Conservation (phyloP, 2,329 filamentous ascomycete genomes). For the Diaporthe eres region DNA sequence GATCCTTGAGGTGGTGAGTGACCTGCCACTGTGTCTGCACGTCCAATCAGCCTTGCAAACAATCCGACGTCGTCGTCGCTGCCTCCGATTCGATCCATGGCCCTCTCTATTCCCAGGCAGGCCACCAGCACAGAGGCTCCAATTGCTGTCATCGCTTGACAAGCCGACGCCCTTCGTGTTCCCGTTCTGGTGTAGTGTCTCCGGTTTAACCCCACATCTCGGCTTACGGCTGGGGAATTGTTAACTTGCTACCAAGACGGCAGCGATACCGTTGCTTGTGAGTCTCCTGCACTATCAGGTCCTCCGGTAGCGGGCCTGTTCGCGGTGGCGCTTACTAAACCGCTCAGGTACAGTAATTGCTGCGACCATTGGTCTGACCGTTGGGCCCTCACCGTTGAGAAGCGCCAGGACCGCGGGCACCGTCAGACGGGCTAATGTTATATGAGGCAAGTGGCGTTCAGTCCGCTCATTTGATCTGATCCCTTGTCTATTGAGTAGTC, state of each 20-base stretch:
- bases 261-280: background rate
- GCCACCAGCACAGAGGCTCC: constrained; percentile 8
- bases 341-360: background rate
- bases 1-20: constrained; percentile 4
- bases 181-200: constrained; percentile 29
- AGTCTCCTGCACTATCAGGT: constrained; percentile 3
- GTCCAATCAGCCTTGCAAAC: constrained; percentile 25
- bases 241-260: constrained; percentile 26
- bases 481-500: background rate
- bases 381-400: constrained; percentile 9
- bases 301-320: constrained; percentile 33
- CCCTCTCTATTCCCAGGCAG: background rate
- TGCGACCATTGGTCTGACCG: background rate
- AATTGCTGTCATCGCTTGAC: constrained; percentile 33
- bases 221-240: constrained; percentile 10
- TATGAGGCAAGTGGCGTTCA: constrained; percentile 17
- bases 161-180: constrained; percentile 34
- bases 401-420: constrained; percentile 22
- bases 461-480: background rate
- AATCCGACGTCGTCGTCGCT: constrained; percentile 37
- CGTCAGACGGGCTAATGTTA: constrained; percentile 31
- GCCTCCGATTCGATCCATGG: constrained; percentile 32
- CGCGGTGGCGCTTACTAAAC: constrained; percentile 30
- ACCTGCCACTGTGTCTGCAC: constrained; percentile 4
- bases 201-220: constrained; percentile 31